Conservation (phyloP, 2,329 filamentous ascomycete genomes). For the Metarhizium album region DNA sequence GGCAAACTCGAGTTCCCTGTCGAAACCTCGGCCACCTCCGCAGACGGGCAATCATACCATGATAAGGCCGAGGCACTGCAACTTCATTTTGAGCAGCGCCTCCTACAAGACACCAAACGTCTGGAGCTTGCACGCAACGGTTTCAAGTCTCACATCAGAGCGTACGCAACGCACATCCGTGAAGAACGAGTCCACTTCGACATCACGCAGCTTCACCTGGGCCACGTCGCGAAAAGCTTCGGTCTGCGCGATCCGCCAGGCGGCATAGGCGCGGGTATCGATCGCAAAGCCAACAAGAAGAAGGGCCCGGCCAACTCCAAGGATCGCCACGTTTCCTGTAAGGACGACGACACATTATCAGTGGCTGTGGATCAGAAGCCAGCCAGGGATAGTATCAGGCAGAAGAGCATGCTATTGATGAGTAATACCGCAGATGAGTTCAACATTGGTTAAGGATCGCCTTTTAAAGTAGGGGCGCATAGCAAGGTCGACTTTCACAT, state of each 20-base stretch:
- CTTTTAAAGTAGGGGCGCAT: not conserved
- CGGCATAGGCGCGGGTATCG: conserved; percentile 56
- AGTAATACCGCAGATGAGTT: conserved; percentile 56
- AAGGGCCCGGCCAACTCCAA: conserved; percentile 9
- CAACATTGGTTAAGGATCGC: conserved; percentile 46
- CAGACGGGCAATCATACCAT: conserved; percentile 33
- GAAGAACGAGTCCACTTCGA: conserved; percentile 82
- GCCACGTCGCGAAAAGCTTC: conserved; percentile 90
- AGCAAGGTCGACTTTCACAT: not conserved
- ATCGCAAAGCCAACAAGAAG: conserved; percentile 33
- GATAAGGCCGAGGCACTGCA: conserved; percentile 46
- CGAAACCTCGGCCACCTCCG: conserved; percentile 47
- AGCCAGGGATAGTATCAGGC: conserved; percentile 38
- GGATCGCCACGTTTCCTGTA: conserved; percentile 8
- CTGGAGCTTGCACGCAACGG: conserved; percentile 75
- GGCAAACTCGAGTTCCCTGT: conserved; percentile 54
- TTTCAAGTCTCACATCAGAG: conserved; percentile 85
- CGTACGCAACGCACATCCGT: conserved; percentile 87
- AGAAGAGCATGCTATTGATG: conserved; percentile 54
- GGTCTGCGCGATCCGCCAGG: conserved; percentile 80
- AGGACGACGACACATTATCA: not conserved
- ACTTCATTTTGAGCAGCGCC: conserved; percentile 48
- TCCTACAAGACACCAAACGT: conserved; percentile 51
- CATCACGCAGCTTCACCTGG: conserved; percentile 81
- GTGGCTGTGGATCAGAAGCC: conserved; percentile 19